Conservation (phyloP, 805 yeast genomes). For the Pichia cephalocereana region DNA sequence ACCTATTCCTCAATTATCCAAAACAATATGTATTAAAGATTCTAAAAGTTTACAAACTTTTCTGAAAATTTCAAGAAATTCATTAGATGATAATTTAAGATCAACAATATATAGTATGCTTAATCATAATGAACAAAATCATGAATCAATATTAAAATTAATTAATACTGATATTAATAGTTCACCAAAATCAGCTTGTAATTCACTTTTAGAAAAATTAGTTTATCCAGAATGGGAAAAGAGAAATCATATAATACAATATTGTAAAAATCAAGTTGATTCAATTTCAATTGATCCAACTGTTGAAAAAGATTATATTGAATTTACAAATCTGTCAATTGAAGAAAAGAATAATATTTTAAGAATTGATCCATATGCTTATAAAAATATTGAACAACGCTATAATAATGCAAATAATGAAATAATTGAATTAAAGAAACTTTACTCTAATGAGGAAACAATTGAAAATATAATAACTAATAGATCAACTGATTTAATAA, state of each 20-base stretch:
- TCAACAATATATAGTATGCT: slow-evolving; percentile 33
- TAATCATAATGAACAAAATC: slow-evolving; percentile 20
- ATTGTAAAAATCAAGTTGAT: slow-evolving; percentile 29
- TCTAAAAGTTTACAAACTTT: slow-evolving; percentile 29
- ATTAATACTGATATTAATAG: not conserved
- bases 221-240: slow-evolving; percentile 41
- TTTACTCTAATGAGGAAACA: slow-evolving; percentile 32
- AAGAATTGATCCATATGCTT: slow-evolving; percentile 45
- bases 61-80: slow-evolving; percentile 27
- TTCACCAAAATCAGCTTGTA: slow-evolving; percentile 22
- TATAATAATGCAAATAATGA: slow-evolving; percentile 22
- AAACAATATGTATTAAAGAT: slow-evolving; percentile 25
- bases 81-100: slow-evolving; percentile 38
- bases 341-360: slow-evolving; percentile 16
- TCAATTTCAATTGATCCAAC: slow-evolving; percentile 14
- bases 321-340: slow-evolving; percentile 9
- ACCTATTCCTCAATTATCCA: slow-evolving; percentile 15
- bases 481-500: slow-evolving; percentile 27
- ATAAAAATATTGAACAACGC: slow-evolving; percentile 28
- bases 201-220: slow-evolving; percentile 26
- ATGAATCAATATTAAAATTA: slow-evolving; percentile 16
- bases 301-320: slow-evolving; percentile 8
- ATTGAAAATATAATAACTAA: slow-evolving; percentile 33
- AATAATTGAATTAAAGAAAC: slow-evolving; percentile 23
- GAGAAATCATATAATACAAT: slow-evolving; percentile 31